Percentiles rank a stretch among this genome's conserved stretches.
phyloP scores from a whole-genome alignment of 768 basidiomycete genomes.

The Termitomyces sp. region DNA sequence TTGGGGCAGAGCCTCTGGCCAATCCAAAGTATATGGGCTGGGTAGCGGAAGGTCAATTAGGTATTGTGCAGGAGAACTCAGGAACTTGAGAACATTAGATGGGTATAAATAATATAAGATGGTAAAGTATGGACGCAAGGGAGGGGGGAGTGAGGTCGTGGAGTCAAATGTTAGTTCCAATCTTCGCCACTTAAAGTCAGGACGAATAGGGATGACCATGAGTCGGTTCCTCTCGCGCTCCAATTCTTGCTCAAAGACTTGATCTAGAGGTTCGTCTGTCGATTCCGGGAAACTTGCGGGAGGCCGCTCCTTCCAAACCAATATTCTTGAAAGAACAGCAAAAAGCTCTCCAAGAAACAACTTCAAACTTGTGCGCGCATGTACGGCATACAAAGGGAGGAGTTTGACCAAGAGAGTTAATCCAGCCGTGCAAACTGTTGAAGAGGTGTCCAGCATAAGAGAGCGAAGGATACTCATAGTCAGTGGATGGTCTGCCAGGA shows the following conservation, averaged over 20 bases:
- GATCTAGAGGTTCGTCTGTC: constrained; percentile 24
- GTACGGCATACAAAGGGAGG: constrained; percentile 69
- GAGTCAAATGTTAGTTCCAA: constrained; percentile 57
- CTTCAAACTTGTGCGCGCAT: constrained; percentile 52
- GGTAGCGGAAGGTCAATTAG: constrained; percentile 43
- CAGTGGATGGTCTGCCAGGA: constrained; percentile 57
- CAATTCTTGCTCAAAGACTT: constrained; percentile 34
- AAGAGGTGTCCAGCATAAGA: constrained; percentile 69
- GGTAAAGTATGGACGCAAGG: constrained; percentile 65
- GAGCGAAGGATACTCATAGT: constrained; percentile 62
- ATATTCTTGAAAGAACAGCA: constrained; percentile 59
- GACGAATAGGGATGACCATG: constrained; percentile 33
- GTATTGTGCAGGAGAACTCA: constrained; percentile 64
- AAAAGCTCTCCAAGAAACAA: constrained; percentile 59
- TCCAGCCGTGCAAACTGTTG: constrained; percentile 60
- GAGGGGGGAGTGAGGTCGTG: constrained; percentile 48
- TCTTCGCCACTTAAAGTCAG: constrained; percentile 62
- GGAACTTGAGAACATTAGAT: constrained; percentile 78
- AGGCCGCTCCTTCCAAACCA: constrained; percentile 68
- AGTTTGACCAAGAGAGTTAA: constrained; percentile 63
- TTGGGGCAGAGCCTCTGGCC: constrained; percentile 67
- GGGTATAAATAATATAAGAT: constrained; percentile 89
- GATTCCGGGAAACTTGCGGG: constrained; percentile 23
- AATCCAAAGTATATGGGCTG: constrained; percentile 62
- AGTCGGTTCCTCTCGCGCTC: constrained; percentile 30